A percentile compares a stretch with the other conserved stretches of the same genome.
Conservation (phyloP, 495 filamentous ascomycete species). For the Neurospora discreta region DNA sequence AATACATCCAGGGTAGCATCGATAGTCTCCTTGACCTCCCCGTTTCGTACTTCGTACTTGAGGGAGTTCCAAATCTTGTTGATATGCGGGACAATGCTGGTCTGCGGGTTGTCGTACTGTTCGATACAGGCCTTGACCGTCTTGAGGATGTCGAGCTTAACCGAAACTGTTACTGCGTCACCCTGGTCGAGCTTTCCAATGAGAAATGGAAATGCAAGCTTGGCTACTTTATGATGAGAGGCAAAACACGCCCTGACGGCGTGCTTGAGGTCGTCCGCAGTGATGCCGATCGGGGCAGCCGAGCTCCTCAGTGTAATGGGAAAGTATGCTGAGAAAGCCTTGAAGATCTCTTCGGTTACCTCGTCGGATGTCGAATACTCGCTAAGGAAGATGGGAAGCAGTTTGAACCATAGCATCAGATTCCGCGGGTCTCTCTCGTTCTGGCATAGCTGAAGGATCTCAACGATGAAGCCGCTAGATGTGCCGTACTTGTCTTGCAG, state of each 20-base stretch:
- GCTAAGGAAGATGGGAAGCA: slow-evolving; percentile 25
- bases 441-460: slow-evolving; percentile 31
- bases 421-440: slow-evolving; percentile 40
- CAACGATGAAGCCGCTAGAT: slow-evolving; percentile 26
- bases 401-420: slow-evolving; percentile 37
- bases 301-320: slow-evolving; percentile 39
- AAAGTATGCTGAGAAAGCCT: slow-evolving; percentile 39
- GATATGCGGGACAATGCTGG: slow-evolving; percentile 29
- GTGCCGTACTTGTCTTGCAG: slow-evolving; percentile 29
- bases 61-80: slow-evolving; percentile 41
- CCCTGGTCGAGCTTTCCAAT: slow-evolving; percentile 40
- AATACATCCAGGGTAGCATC: slow-evolving; percentile 37
- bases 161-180: slow-evolving; percentile 36
- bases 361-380: slow-evolving; percentile 31
- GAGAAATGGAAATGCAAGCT: slow-evolving; percentile 32
- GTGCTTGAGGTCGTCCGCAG: slow-evolving; percentile 37
- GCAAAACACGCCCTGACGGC: slow-evolving; percentile 37
- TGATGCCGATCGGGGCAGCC: slow-evolving; percentile 30
- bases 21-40: slow-evolving; percentile 39
- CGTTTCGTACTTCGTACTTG: slow-evolving; percentile 49
- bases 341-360: slow-evolving; percentile 33
- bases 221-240: slow-evolving; percentile 28
- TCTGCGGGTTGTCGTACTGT: slow-evolving; percentile 27
- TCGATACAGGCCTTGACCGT: slow-evolving; percentile 37
- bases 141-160: slow-evolving; percentile 41